Conservation (phyloP, 805 yeast species). For the Grigorovia transvaalensis region DNA sequence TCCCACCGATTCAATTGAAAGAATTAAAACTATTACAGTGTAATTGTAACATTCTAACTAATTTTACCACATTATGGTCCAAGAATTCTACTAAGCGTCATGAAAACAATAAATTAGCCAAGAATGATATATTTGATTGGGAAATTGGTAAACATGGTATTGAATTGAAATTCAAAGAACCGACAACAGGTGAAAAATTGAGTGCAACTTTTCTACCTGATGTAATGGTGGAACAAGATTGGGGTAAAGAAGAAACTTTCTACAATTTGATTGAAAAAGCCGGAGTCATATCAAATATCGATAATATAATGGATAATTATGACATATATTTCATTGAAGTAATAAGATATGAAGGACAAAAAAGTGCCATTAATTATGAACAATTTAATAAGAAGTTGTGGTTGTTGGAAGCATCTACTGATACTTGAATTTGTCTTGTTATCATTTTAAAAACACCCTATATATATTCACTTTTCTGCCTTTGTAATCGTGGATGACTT, state of each 20-base stretch:
- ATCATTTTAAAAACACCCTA: background rate
- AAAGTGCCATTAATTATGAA: constrained; percentile 32
- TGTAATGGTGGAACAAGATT: constrained; percentile 79
- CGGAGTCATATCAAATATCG: constrained; percentile 31
- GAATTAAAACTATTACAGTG: constrained; percentile 47
- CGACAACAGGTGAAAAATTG: constrained; percentile 28
- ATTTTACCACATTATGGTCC: constrained; percentile 31
- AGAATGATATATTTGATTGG: constrained; percentile 56
- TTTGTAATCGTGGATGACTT: too few species aligned
- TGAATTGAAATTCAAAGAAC: constrained; percentile 40
- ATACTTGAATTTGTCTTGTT: background rate
- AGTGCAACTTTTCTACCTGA: constrained; percentile 85
- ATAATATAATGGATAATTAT: constrained; percentile 27
- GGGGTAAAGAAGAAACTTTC: constrained; percentile 62
- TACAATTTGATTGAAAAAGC: constrained; percentile 65
- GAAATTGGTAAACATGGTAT: constrained; percentile 75
- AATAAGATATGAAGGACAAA: constrained; percentile 47
- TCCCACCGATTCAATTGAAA: constrained; percentile 44
- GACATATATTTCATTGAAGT: constrained; percentile 32
- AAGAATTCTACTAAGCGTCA: constrained; percentile 35
- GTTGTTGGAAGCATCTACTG: constrained; percentile 12
- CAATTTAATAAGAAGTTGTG: constrained; percentile 35
- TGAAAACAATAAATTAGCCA: background rate
- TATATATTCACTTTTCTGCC: too few species aligned
- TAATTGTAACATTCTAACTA: constrained; percentile 30